Base-by-base conservation (phyloP, 2,329 filamentous ascomycete species). In the Fusarium sterilihyphosum region DNA sequence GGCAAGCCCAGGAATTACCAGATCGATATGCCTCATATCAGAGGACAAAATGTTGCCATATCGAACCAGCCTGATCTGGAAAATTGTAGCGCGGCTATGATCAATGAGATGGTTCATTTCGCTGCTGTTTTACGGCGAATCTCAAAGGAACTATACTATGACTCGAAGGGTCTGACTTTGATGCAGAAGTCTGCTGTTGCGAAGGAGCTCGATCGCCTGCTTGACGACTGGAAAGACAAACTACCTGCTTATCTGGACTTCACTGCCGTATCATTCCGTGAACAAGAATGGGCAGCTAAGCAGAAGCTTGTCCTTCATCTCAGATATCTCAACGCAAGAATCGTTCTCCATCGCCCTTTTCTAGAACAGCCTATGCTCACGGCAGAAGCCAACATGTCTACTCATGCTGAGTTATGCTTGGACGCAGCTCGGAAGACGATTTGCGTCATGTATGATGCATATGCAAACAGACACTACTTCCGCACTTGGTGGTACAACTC, bases 401-500 rank as follows among this genome's bases (percentile, higher is more conserved):
- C 40, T 1, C 61, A 64, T 16, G 61, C n/a, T 4, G 54, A 61
- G 3, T 2, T 49, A 10, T 64, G 61, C 4, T 8, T 64, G 16
- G 61, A 49, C 1, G 61, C 61, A 3, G 61, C 61, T 6, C 43
- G 54, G 16, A 47, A 49, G 9, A 64, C 61, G 0, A 61, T 64
- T 33, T 59, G 43, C 10, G 18, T 64, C 14, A 61, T 64, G 54
- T 61, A 64, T 8, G 54, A 64, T 3, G 54, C 61, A 6, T 64
- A 64, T 1, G 29, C 54, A 16, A 61, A 64, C 16, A 17, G 61
- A 16, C 54, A 61, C 8, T 64, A 64, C 18, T 64, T 64, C 22
- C 61, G 61, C 3, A 64, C 54, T 10, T 64, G 61, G 61, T 67
- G 65, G 61, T 67, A 67, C 17, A 67, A 67, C 24, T 57, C 60